A percentile compares a stretch with the other conserved stretches of the same genome.
Conservation (phyloP, 2,329 filamentous ascomycete species). For the Pseudogymnoascus sp. region DNA sequence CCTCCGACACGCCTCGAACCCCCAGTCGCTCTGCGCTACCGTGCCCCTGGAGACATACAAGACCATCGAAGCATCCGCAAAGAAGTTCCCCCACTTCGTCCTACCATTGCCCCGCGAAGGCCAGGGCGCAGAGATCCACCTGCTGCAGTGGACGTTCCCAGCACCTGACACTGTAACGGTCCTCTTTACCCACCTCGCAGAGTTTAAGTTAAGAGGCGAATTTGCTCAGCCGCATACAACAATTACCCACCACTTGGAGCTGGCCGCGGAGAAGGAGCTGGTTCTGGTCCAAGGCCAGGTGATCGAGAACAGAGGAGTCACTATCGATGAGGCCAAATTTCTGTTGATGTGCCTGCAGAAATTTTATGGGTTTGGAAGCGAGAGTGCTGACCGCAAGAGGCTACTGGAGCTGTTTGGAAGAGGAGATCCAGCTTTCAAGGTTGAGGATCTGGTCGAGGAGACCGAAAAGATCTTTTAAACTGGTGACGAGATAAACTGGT, state of each 20-base stretch:
- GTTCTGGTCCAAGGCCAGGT: conserved; percentile 83
- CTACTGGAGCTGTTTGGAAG: conserved; percentile 74
- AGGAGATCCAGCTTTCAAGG: conserved; percentile 70
- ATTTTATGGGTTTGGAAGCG: conserved; percentile 67
- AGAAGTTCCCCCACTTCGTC: conserved; percentile 77
- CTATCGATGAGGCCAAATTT: conserved; percentile 76
- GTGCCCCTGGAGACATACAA: conserved; percentile 68
- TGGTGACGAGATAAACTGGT: neutral
- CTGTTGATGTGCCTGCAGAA: conserved; percentile 87
- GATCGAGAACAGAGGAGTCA: conserved; percentile 66
- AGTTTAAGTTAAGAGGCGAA: conserved; percentile 85
- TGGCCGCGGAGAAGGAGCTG: conserved; percentile 64
- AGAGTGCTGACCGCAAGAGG: conserved; percentile 53
- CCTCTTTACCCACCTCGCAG: conserved; percentile 87
- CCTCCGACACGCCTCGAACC: conserved; percentile 67
- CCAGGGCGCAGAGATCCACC: conserved; percentile 83
- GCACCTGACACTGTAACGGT: conserved; percentile 61
- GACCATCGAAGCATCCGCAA: conserved; percentile 63
- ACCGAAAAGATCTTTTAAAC: conserved; percentile 64
- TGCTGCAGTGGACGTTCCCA: conserved; percentile 93
- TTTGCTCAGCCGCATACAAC: conserved; percentile 90
- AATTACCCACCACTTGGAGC: conserved; percentile 81
- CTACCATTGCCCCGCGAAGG: conserved; percentile 67
- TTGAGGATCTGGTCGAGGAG: conserved; percentile 82
- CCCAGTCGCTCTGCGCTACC: conserved; percentile 72